Base-by-base conservation (phyloP, 371 early-diverging fungal species). In the Mortierella sp. region DNA sequence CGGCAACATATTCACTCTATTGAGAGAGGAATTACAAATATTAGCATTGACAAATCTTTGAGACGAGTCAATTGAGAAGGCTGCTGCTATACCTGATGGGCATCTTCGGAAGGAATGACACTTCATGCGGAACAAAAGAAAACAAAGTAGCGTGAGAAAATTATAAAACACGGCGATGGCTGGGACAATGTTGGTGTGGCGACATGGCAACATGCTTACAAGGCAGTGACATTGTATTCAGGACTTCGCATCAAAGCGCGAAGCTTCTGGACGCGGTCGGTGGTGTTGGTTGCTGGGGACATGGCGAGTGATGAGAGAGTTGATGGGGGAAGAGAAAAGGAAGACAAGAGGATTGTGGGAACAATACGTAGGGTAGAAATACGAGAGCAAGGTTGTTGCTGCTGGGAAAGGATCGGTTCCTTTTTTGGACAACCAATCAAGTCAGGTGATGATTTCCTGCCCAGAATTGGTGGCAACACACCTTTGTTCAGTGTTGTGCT, bases 1-100 rank as follows among this genome's bases (percentile, higher is more conserved):
- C 91, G 33, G 98, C 97, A 70, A 97, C 95, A 77, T 99, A 99
- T 86, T 99, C 99, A 86, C 96, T 98, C 94, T 96, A 85, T 43
- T 13, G 47, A 24, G 6, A 24, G 45, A 45, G 43, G 24, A 45
- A 45, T 13, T 4, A 10, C 10, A 15, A 19, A 38, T 16, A 40
- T 40, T 15, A 59, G 40, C 22, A 38, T 21, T 24, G 21, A 58
- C 28, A 55, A 19, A 55, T 16, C 7, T 55, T 9, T 2, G 11
- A 19, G 19, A 13, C 19, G 28, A 55, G 8, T 55, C 11, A 13
- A 28, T 45, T 50, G 50, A 48, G 58, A 1, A 33, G 8, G 16
- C 9, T 10, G 21, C 22, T 24, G 3, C n/a, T 60, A 62, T 84
- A 94, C 96, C 91, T 97, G 97, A 84, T 98, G 98, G 28, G 98